These are phyloP conservation scores for Marasmius fiardii DNA, from an alignment of 1,284 basidiomycete species.

Conservation along the genomic window DNA sequence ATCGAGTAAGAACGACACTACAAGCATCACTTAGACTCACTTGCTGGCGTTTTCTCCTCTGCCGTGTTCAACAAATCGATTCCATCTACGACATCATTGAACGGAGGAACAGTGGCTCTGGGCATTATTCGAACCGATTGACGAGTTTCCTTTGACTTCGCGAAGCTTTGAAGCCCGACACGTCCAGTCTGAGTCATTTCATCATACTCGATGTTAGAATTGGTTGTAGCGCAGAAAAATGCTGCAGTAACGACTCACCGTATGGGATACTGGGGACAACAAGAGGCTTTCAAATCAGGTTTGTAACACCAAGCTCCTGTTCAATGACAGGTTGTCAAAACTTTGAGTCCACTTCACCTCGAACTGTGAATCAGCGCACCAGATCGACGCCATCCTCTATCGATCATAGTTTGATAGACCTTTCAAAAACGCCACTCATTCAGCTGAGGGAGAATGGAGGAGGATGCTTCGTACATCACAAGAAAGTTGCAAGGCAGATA, in stretches of 20 bases:
- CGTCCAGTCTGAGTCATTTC: constrained; percentile 58
- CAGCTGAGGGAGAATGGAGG: constrained; percentile 1
- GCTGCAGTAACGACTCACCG: not conserved
- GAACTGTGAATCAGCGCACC: constrained; percentile 32
- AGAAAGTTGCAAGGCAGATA: constrained; percentile 38
- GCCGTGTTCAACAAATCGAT: constrained; percentile 61
- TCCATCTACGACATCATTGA: constrained; percentile 57
- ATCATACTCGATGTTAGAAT: too few relatives aligned
- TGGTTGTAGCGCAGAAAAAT: not conserved
- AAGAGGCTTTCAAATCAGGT: constrained; percentile 77
- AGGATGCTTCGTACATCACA: constrained; percentile 43
- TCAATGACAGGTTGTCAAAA: not conserved
- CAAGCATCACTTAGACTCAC: constrained; percentile 19
- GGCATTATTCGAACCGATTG: constrained; percentile 45
- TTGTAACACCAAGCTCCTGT: constrained; percentile 72
- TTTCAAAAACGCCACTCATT: constrained; percentile 22
- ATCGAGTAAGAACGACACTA: not conserved
- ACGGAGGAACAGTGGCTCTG: not conserved
- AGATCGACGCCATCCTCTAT: constrained; percentile 88
- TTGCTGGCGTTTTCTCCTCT: constrained; percentile 33
- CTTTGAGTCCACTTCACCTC: not conserved
- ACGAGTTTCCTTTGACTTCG: constrained; percentile 79
- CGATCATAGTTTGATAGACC: constrained; percentile 80
- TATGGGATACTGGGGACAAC: constrained; percentile 79
- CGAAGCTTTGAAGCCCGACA: constrained; percentile 65